Conservation (phyloP, 1,284 basidiomycete species). For the Irpex lacteus region DNA sequence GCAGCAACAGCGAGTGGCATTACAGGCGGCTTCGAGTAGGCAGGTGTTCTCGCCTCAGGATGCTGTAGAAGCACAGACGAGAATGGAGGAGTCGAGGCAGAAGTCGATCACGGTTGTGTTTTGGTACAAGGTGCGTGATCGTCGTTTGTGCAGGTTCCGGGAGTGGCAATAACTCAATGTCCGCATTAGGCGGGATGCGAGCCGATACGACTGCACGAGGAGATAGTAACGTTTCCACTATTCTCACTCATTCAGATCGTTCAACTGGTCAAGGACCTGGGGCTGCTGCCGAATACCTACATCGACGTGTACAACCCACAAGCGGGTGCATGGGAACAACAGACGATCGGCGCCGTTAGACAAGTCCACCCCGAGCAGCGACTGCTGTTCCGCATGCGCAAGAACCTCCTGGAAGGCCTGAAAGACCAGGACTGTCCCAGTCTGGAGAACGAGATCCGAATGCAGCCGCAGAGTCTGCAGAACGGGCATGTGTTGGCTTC, state of each 20-base stretch:
- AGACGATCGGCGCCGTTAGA: conserved; percentile 41
- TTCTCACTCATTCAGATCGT: conserved; percentile 55
- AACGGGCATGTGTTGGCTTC: background rate
- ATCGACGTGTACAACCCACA: conserved; percentile 56
- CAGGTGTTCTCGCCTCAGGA: conserved; percentile 8
- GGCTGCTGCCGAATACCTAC: conserved; percentile 46
- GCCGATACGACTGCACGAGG: conserved; percentile 58
- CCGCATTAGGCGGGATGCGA: conserved; percentile 46
- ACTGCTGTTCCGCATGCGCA: conserved; percentile 56
- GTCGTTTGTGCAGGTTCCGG: background rate
- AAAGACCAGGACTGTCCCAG: conserved; percentile 54
- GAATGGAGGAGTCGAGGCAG: conserved; percentile 29
- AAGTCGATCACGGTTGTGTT: conserved; percentile 59
- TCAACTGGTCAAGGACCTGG: conserved; percentile 50
- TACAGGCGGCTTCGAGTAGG: background rate
- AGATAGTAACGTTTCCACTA: conserved; percentile 59
- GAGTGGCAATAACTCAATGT: background rate
- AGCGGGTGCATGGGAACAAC: conserved; percentile 57
- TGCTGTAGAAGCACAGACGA: conserved; percentile 13
- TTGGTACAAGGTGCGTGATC: conserved; percentile 58
- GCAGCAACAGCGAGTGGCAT: background rate
- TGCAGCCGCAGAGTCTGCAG: conserved; percentile 31
- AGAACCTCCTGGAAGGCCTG: conserved; percentile 53
- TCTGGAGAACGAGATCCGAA: conserved; percentile 48
- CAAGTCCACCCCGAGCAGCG: conserved; percentile 41